phyloP scores from a whole-genome alignment of 192 early-diverging fungal genomes.

The Podila verticillata region DNA sequence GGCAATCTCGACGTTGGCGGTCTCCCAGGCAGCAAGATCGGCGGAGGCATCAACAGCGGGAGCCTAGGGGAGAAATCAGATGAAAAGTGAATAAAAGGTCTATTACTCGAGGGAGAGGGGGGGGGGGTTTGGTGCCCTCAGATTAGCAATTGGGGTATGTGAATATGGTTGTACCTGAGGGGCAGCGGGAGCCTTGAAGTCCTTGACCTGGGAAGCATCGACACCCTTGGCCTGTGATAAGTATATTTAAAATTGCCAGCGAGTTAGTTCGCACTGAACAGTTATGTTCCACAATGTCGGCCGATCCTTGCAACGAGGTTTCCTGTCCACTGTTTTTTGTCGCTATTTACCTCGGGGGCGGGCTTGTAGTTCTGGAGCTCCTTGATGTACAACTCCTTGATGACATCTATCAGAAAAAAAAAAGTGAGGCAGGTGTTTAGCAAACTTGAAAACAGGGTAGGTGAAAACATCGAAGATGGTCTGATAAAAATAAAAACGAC shows the following conservation, averaged over 20 bases:
- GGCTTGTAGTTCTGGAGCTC: slow-evolving; percentile 68
- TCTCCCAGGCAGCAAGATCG: slow-evolving; percentile 35
- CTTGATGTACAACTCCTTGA: slow-evolving; percentile 61
- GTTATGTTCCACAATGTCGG: no score
- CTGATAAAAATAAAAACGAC: no score
- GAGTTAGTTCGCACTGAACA: background rate
- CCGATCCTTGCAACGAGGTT: no score
- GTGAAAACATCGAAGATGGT: no score
- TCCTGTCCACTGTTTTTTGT: background rate
- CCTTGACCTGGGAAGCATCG: slow-evolving; percentile 40
- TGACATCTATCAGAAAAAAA: slow-evolving; percentile 49
- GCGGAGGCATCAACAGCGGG: slow-evolving; percentile 32
- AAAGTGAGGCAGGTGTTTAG: background rate
- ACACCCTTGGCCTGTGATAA: slow-evolving; percentile 31
- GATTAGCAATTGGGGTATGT: background rate
- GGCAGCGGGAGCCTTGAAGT: slow-evolving; percentile 28
- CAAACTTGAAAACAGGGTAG: background rate
- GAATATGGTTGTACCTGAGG: slow-evolving; percentile 33
- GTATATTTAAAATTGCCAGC: background rate
- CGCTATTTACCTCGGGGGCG: slow-evolving; percentile 46
- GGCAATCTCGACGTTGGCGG: slow-evolving; percentile 29
- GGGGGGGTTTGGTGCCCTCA: background rate
- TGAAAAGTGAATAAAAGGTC: no score
- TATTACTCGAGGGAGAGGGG: no score
- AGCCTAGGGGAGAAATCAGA: slow-evolving; percentile 3